A percentile compares a stretch with the other conserved stretches of the same genome.
Evolutionary conservation across 345 rosid genomes (phyloP).

Genomic region (Euphorbia peplus): DNA sequence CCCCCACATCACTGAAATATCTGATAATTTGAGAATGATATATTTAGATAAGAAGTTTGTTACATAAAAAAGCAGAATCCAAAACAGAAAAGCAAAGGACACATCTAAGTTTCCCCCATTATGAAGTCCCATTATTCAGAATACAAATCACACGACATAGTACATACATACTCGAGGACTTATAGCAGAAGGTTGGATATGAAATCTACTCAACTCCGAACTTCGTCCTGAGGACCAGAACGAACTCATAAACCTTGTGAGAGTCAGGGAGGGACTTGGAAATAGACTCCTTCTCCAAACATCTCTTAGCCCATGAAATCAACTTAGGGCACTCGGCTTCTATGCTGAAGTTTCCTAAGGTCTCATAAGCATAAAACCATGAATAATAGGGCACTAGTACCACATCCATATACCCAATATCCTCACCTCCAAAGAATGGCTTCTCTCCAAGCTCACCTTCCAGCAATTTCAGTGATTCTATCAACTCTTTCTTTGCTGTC

Average conservation of each 20-base stretch:
- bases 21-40: too few species aligned
- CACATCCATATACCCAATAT: conserved; percentile 1
- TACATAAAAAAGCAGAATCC: too few species aligned
- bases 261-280: conserved; percentile 1
- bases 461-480: neutral
- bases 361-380: conserved; percentile 15
- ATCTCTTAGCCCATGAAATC: conserved; percentile 9
- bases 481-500: neutral
- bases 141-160: too few species aligned
- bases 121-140: too few species aligned
- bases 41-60: too few species aligned
- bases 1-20: too few species aligned
- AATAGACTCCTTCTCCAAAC: conserved; percentile 3
- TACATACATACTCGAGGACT: too few species aligned
- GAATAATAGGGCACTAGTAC: neutral
- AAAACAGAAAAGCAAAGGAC: too few species aligned
- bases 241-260: conserved; percentile 6
- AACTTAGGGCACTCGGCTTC: conserved; percentile 1
- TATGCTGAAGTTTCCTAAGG: conserved; percentile 9
- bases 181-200: too few species aligned
- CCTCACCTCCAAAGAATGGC: conserved; percentile 3
- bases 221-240: neutral
- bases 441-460: conserved; percentile 7
- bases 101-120: too few species aligned
- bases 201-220: neutral